Evolutionary conservation across 1,284 basidiomycete genomes (phyloP).

Genomic region (Rhodotorula sp.): DNA sequence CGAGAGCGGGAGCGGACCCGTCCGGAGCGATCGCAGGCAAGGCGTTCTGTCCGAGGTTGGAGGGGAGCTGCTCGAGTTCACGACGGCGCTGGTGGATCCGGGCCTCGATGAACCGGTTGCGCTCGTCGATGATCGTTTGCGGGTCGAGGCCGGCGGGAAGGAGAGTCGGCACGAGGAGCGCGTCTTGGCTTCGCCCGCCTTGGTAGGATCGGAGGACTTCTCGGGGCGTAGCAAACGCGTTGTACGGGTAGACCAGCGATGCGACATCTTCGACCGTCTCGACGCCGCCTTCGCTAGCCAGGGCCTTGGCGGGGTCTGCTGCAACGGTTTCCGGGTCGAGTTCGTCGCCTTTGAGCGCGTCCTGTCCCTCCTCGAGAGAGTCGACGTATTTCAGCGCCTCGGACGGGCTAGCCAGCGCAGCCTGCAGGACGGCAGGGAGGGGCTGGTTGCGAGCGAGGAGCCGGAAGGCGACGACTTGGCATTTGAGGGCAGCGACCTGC

Average conservation of each 20-base stretch:
- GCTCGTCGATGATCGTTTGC: constrained; percentile 82
- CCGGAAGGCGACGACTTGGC: constrained; percentile 88
- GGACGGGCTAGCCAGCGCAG: constrained; percentile 59
- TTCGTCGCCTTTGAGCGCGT: constrained; percentile 28
- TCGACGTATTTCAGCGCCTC: constrained; percentile 32
- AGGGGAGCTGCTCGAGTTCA: constrained; percentile 79
- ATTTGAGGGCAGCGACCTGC: constrained; percentile 73
- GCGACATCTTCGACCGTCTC: constrained; percentile 70
- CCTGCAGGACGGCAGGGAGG: constrained; percentile 74
- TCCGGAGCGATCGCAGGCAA: constrained; percentile 18
- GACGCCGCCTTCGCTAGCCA: constrained; percentile 44
- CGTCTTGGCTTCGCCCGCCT: constrained; percentile 55
- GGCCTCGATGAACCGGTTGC: constrained; percentile 85
- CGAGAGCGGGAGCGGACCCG: constrained; percentile 40
- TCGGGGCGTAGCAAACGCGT: constrained; percentile 78
- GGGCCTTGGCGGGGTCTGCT: constrained; percentile 39
- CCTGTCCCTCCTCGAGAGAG: constrained; percentile 14
- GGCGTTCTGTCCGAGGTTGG: constrained; percentile 64
- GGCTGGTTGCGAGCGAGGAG: constrained; percentile 74
- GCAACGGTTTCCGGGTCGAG: constrained; percentile 10
- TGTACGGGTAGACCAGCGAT: constrained; percentile 87
- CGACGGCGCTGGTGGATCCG: constrained; percentile 84
- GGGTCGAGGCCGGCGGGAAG: constrained; percentile 94
- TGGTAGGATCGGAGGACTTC: constrained; percentile 26
- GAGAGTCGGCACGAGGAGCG: constrained; percentile 70